Evolutionary conservation across 2,329 filamentous ascomycete genomes (phyloP), one percentile per base, ranked within the genome.

Genomic region (Fusarium mangiferae): DNA sequence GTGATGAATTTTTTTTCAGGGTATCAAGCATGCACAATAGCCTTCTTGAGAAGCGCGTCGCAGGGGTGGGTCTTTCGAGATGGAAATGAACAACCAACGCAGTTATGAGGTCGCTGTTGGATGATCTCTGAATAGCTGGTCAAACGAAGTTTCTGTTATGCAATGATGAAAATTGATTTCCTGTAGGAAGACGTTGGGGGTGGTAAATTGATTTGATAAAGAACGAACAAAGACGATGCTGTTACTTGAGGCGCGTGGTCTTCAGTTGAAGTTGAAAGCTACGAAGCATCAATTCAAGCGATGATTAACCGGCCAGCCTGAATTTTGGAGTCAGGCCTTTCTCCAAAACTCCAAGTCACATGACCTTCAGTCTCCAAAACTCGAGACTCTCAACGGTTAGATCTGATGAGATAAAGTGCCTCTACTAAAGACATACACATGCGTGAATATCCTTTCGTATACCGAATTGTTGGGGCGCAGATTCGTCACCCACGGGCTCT

Each of bases 1-100:
- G 74, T 75, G 73, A 76, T 72, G 76, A 68, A 76, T 70, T 61
- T 57, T 70, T 70, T 52, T 75, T 69, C 68, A 51, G 67, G 49
- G 51, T 39, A 63, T 66, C 70, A 73, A 68, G 65, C 79, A 80
- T 80, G 45, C 77, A 74, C 70, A 48, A 60, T 66, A 66, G 65
- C 48, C 58, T 30, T 62, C n/a, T 38, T 64, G 62, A 67, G 62
- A 66, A 63, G 56, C 74, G 76, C 76, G 76, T 78, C 68, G 63
- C 56, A 65, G 58, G 39, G 61, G 66, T 71, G 66, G 61, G 64
- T 70, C 72, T 61, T 41, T 48, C 45, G 61, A 51, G 39, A 55
- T 71, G 26, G 41, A 57, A 55, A 60, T 26, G 42, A 28, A 46
- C n/a, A 49, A 68, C 45, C 14, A 51, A 65, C 57, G 10, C 30